Base-by-base conservation (phyloP, 2,329 filamentous ascomycete species). In the Hymenoscyphus infarciens region DNA sequence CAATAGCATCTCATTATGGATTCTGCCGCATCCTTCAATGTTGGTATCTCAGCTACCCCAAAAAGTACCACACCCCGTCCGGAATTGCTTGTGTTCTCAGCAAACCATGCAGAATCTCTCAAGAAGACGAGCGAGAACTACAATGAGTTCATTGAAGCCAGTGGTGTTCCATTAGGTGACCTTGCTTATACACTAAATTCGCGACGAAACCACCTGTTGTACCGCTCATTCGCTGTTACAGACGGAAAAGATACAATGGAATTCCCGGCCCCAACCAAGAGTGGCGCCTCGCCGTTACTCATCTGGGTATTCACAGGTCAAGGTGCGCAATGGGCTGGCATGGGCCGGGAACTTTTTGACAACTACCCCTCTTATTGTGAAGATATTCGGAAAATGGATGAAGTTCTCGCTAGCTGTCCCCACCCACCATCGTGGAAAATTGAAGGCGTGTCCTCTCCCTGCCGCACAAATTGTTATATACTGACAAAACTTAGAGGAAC, bases 401-500 rank as follows among this genome's bases (percentile, higher is more conserved):
- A 42, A 22, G 31, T 35, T 11, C 42, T 61, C 1, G 35, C 19
- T 15, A 22, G 45, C 19, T 69, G 10, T 25, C 45, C 55, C 5
- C 16, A 61, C 25, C 53, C 57, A 13, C 58, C 61, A 5, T 19
- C 39, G 16, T 65, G 61, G 60, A 45, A 39, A 11, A 55, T 65
- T 1, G 55, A 15, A 27, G 52, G 52, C 13, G 56, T 35, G 31
- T 11, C 6, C 10, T 27, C 6, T 33, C 25, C 15, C 11, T 29
- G 7, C 39, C 27, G 13, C 13, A 16, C n/a, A n/a, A 49, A 49
- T 27, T 42, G 7, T 11, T 31, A 19, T 38, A 16, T 6, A n/a
- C 27, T 56, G 22, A 31, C 29, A 19, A 11, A 22, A 56, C 22
- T 10, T 33, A 62, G 73, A 75, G 39, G 75, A 78, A 63, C 72